phyloP scores from a whole-genome alignment of 805 yeast species.

The Sporopachydermia quercuum region DNA sequence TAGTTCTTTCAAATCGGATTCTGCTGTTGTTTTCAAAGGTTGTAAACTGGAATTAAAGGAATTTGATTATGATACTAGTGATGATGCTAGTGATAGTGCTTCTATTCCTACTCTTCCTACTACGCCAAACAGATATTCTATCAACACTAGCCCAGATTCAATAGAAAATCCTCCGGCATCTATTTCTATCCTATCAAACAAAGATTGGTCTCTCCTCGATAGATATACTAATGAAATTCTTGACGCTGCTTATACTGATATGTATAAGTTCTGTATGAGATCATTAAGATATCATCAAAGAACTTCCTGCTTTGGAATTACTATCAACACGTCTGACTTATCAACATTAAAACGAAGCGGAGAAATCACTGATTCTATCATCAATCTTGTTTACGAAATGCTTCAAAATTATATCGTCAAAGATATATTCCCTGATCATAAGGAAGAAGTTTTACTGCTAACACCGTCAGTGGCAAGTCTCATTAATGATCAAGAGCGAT shows the following conservation, averaged over 20 bases:
- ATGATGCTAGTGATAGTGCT: too few species aligned
- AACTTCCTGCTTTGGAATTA: not conserved
- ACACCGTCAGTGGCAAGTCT: not conserved
- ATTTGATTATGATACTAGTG: too few species aligned
- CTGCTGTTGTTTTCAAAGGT: not conserved
- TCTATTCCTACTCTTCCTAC: too few species aligned
- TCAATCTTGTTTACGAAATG: not conserved
- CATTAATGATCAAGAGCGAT: not conserved
- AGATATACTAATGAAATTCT: not conserved
- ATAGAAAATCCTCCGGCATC: not conserved
- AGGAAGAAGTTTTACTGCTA: slow-evolving; percentile 1
- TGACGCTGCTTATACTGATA: not conserved
- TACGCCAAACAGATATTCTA: too few species aligned
- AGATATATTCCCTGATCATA: not conserved
- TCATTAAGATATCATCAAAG: not conserved
- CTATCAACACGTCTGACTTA: not conserved
- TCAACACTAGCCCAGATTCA: too few species aligned
- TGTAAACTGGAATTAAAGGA: too few species aligned
- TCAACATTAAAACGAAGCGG: not conserved
- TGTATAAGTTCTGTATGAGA: not conserved
- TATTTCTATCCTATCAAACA: not conserved
- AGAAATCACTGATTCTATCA: not conserved
- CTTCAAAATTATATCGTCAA: not conserved
- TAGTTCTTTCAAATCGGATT: not conserved
- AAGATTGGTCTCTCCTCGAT: slow-evolving; percentile 1